A percentile compares a stretch with the other conserved stretches of the same genome.
Evolutionary conservation across 257 asterid species (phyloP).

Genomic region (Lantana camara): DNA sequence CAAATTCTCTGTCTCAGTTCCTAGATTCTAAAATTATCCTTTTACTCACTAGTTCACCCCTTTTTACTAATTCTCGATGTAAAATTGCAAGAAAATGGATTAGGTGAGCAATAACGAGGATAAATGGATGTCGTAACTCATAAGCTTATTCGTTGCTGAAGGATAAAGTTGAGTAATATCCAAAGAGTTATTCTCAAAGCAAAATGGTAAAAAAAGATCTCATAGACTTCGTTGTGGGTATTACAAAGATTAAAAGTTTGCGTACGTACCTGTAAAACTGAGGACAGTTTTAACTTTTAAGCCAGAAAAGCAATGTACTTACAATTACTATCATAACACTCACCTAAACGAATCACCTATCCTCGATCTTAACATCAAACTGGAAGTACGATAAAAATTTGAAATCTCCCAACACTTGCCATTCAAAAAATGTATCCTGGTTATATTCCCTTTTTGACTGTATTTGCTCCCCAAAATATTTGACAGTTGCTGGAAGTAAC

Average conservation of each 20-base stretch:
- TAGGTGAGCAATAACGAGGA: neutral
- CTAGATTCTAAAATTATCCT: neutral
- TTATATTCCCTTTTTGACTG: constrained; percentile 2
- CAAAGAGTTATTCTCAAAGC: neutral
- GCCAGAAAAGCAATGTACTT: no score
- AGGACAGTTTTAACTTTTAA: no score
- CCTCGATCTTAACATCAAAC: neutral
- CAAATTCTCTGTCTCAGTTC: neutral
- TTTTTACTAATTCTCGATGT: neutral
- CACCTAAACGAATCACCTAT: neutral
- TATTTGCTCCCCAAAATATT: constrained; percentile 16
- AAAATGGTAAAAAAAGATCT: neutral
- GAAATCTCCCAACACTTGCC: neutral
- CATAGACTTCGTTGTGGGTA: neutral
- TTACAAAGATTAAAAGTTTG: no score
- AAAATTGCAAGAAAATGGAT: neutral
- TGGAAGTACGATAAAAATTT: neutral
- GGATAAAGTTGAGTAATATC: neutral
- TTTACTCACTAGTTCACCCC: neutral
- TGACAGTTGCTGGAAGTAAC: constrained; percentile 75
- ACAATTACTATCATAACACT: neutral
- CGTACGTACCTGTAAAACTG: no score
- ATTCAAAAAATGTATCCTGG: neutral
- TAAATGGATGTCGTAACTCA: neutral
- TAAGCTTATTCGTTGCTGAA: neutral